Base-by-base conservation (phyloP, 2,329 filamentous ascomycete genomes). In the Aspergillus cejpii region DNA sequence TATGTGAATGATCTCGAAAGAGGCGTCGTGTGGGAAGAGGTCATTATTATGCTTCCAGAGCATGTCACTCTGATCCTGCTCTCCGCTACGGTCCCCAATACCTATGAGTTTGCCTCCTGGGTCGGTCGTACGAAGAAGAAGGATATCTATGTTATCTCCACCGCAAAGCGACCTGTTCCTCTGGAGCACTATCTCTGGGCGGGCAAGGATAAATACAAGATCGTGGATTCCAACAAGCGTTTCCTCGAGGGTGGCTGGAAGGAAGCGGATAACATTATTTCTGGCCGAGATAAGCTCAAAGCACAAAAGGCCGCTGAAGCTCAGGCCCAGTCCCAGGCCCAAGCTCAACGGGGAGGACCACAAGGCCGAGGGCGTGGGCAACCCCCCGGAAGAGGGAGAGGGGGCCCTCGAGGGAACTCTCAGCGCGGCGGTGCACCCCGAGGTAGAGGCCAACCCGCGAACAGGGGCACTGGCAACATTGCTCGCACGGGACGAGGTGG, bases 1-100 rank as follows among this genome's bases (percentile, higher is more conserved):
- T 98, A 98, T 63, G 91, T 98, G 53, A 98, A 97, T 62, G 92
- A 98, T 64, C 78, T 85, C 20, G 92, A 97, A 65, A 80, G 92
- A 68, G 92, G 92, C 60, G 92, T 98, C 5, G 92, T 98, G 0
- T 98, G 92, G 92, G 92, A 98, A 67, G 92, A 98, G 68, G 92
- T 98, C 58, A 98, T 98, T 61, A 98, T 98, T 60, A 97, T 98
- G 92, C 76, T 98, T 44, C 92, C 92, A 0, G 90, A 95, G 63
- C 92, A 98, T 68, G 88, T 98, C 29, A 94, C 92, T 1, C 77
- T 98, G 17, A 98, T 98, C 55, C 74, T 97, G 1, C 77, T 98
- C 2, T 98, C 92, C 3, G 92, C 92, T 0, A 98, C 92, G 1
- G 92, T 98, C 0, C 92, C 92, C 1, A 98, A 98, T 63, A 97